Conservation (phyloP, 306 rosid genomes). For the Cicer pinnatifidum region DNA sequence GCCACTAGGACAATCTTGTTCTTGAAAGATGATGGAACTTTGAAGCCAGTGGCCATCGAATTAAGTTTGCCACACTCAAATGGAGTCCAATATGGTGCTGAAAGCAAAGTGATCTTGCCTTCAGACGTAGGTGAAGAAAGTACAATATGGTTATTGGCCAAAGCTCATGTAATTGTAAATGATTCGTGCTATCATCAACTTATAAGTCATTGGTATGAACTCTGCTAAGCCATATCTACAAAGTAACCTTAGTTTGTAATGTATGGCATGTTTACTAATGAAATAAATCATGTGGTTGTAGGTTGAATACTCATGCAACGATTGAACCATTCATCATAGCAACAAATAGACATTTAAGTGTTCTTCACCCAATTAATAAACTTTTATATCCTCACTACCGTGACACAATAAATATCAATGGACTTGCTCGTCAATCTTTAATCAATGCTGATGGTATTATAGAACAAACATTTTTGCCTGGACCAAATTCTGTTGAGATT, state of each 20-base stretch:
- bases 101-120: conserved; percentile 61
- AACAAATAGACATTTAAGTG: conserved; percentile 50
- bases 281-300: conserved; percentile 17
- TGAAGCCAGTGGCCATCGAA: conserved; percentile 75
- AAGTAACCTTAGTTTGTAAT: background rate
- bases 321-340: conserved; percentile 66
- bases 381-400: conserved; percentile 52
- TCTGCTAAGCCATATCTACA: background rate
- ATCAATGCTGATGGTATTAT: conserved; percentile 49
- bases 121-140: conserved; percentile 59
- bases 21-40: conserved; percentile 65
- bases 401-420: conserved; percentile 54
- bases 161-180: conserved; percentile 69
- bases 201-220: conserved; percentile 66
- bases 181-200: conserved; percentile 78
- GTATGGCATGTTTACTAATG: background rate
- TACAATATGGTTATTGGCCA: conserved; percentile 70
- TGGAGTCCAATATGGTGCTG: conserved; percentile 63
- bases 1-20: conserved; percentile 69
- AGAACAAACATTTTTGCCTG: conserved; percentile 48
- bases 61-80: conserved; percentile 64
- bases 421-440: conserved; percentile 48
- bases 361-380: conserved; percentile 49
- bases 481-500: conserved; percentile 44
- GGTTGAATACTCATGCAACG: conserved; percentile 78